phyloP scores from a whole-genome alignment of 2,329 filamentous ascomycete species.

The Botrytis pseudocinerea region DNA sequence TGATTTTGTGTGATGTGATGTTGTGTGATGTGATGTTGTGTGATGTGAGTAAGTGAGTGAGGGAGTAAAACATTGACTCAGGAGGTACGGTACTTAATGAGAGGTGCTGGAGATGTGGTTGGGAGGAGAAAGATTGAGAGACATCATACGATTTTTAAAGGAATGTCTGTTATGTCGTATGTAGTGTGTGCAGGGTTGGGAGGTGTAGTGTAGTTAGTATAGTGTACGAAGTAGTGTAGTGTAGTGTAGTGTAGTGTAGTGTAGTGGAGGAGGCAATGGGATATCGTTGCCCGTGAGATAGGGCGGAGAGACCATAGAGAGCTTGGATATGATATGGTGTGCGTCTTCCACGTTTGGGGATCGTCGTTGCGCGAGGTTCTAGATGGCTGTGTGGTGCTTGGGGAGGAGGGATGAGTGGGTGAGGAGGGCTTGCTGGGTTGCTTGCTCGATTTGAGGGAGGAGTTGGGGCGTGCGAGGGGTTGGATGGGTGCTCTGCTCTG shows the following conservation, averaged over 20 bases:
- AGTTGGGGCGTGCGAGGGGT: neutral
- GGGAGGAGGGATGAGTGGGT: neutral
- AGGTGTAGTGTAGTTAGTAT: neutral
- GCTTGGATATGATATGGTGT: neutral
- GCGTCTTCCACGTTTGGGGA: neutral
- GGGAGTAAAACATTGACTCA: neutral
- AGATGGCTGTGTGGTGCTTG: neutral
- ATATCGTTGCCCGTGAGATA: neutral
- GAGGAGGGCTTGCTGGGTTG: neutral
- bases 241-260: too few relatives aligned
- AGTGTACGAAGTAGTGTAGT: neutral
- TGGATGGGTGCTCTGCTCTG: neutral
- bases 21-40: neutral
- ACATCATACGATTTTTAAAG: neutral
- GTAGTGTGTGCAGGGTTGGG: neutral
- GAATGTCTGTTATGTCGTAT: too few relatives aligned
- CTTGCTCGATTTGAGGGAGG: neutral
- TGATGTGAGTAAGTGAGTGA: neutral
- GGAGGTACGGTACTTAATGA: neutral
- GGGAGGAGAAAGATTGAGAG: neutral
- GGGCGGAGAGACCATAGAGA: neutral
- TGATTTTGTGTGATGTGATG: too few relatives aligned
- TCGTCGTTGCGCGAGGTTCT: neutral
- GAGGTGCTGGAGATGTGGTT: neutral
- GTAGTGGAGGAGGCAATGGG: neutral